A percentile compares a stretch with the other conserved stretches of the same genome.
Conservation (phyloP, 2,329 filamentous ascomycete species). For the Epichloe hybrida region DNA sequence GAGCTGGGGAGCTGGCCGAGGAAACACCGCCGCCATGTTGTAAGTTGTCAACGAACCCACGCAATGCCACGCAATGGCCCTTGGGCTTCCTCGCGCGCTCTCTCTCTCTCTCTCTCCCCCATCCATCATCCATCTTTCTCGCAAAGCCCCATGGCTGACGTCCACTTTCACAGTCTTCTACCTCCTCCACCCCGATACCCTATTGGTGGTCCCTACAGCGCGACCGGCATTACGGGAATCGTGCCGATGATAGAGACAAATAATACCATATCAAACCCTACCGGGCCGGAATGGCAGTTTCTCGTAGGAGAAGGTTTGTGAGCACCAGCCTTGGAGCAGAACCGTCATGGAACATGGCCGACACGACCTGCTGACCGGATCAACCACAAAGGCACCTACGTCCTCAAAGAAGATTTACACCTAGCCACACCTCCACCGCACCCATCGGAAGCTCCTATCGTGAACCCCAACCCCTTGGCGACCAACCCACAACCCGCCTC, state of each 20-base stretch:
- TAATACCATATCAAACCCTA: slow-evolving; percentile 70
- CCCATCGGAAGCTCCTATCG: slow-evolving; percentile 76
- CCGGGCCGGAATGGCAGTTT: slow-evolving; percentile 74
- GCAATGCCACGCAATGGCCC: neutral
- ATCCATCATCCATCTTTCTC: neutral
- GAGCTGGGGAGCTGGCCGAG: neutral
- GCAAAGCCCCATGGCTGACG: neutral
- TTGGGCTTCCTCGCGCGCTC: neutral
- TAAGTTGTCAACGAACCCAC: slow-evolving; percentile 5
- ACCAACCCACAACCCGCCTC: slow-evolving; percentile 76
- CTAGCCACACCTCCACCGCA: slow-evolving; percentile 91
- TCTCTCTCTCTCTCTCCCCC: too few species aligned
- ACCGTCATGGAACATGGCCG: neutral
- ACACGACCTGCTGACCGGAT: slow-evolving; percentile 5
- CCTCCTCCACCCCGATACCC: slow-evolving; percentile 80
- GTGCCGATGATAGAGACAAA: slow-evolving; percentile 83
- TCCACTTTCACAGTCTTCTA: slow-evolving; percentile 48
- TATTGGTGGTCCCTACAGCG: slow-evolving; percentile 55
- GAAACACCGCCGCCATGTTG: slow-evolving; percentile 12
- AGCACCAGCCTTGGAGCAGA: neutral
- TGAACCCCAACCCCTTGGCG: slow-evolving; percentile 82
- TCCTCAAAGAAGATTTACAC: slow-evolving; percentile 78
- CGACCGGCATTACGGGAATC: slow-evolving; percentile 52
- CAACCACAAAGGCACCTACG: slow-evolving; percentile 57
- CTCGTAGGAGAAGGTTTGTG: slow-evolving; percentile 75